These are phyloP conservation scores for Hyphopichia homilentoma DNA, from an alignment of 805 yeast species.

Conservation along the genomic window DNA sequence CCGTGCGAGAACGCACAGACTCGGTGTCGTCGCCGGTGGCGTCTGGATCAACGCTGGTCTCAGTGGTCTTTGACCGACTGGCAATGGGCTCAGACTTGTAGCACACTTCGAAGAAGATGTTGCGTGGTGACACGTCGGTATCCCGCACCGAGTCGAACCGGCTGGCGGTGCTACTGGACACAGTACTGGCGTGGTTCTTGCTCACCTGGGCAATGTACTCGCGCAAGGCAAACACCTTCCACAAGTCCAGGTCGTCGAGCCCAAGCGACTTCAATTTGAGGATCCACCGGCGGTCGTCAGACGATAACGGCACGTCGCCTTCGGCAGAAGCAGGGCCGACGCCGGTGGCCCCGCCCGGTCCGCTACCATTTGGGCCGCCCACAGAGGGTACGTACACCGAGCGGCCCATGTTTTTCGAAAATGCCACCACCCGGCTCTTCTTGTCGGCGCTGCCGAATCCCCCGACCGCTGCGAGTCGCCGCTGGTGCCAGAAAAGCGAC, in stretches of 20 bases:
- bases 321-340: neutral
- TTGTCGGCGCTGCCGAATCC: slow-evolving; percentile 10
- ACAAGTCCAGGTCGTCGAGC: slow-evolving; percentile 62
- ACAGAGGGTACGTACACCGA: slow-evolving; percentile 28
- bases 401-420: slow-evolving; percentile 32
- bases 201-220: slow-evolving; percentile 54
- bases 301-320: slow-evolving; percentile 38
- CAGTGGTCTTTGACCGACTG: slow-evolving; percentile 13
- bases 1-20: slow-evolving; percentile 12
- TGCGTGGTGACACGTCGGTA: slow-evolving; percentile 24
- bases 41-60: slow-evolving; percentile 13
- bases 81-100: slow-evolving; percentile 35
- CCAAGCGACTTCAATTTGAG: slow-evolving; percentile 71
- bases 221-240: slow-evolving; percentile 76
- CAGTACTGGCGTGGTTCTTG: slow-evolving; percentile 1
- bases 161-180: slow-evolving; percentile 1
- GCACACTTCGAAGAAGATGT: slow-evolving; percentile 34
- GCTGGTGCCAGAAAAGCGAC: slow-evolving; percentile 77
- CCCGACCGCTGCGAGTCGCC: slow-evolving; percentile 13
- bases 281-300: slow-evolving; percentile 72
- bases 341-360: no score
- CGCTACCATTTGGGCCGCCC: slow-evolving; percentile 5
- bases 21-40: slow-evolving; percentile 5
- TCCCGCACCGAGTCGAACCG: slow-evolving; percentile 4
- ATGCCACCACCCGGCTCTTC: slow-evolving; percentile 19